A percentile compares a stretch with the other conserved stretches of the same genome.
These are phyloP conservation scores for Penicillium sp. DNA, from an alignment of 2,329 filamentous ascomycete species.

Conservation along the genomic window DNA sequence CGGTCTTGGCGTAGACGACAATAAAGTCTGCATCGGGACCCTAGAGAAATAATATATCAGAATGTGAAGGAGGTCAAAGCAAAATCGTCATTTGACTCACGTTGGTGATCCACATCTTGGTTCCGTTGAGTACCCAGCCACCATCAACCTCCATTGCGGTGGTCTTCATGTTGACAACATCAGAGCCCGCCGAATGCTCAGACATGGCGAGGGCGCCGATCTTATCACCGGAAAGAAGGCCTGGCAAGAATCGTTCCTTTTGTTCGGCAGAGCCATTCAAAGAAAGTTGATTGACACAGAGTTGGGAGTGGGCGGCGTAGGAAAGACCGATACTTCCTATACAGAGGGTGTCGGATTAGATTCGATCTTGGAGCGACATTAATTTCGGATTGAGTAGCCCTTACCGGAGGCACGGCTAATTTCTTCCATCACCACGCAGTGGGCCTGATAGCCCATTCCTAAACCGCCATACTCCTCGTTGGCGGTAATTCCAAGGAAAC, in stretches of 20 bases:
- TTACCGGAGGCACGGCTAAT: conserved; percentile 80
- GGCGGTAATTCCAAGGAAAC: conserved; percentile 89
- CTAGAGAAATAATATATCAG: conserved; percentile 30
- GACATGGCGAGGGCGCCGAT: conserved; percentile 94
- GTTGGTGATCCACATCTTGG: conserved; percentile 99
- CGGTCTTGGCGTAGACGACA: conserved; percentile 96
- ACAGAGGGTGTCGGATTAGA: neutral
- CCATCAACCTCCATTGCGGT: conserved; percentile 80
- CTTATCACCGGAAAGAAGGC: conserved; percentile 77
- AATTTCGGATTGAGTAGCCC: conserved; percentile 22
- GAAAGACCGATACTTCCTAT: conserved; percentile 69
- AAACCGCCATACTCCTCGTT: conserved; percentile 91
- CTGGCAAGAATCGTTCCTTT: conserved; percentile 80
- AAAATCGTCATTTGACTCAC: conserved; percentile 48
- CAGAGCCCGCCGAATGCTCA: conserved; percentile 86
- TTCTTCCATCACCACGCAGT: conserved; percentile 95
- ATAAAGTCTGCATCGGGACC: conserved; percentile 90
- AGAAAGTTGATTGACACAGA: conserved; percentile 95
- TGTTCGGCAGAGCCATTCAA: conserved; percentile 82
- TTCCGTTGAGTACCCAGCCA: conserved; percentile 83
- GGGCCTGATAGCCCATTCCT: conserved; percentile 93
- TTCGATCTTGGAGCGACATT: neutral
- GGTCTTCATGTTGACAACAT: conserved; percentile 95
- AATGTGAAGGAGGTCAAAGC: neutral
- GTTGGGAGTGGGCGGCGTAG: conserved; percentile 93